Evolutionary conservation across 768 basidiomycete species (phyloP).

Genomic region (Tricholoma saponaceum): DNA sequence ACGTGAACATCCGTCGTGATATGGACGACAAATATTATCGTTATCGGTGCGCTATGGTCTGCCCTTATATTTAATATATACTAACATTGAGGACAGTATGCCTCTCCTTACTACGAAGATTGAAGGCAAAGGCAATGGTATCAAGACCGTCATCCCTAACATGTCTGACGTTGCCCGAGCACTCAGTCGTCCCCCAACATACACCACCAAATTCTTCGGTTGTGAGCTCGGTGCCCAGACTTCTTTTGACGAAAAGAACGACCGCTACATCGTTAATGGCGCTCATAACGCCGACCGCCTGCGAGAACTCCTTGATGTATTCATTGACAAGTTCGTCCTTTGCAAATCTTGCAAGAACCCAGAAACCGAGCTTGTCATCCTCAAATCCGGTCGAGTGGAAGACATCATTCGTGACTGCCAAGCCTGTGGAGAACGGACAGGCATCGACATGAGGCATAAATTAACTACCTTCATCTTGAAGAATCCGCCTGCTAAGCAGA

Average conservation of each 20-base stretch:
- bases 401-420: constrained; percentile 96
- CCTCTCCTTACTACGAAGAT: constrained; percentile 93
- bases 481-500: constrained; percentile 90
- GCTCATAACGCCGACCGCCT: constrained; percentile 89
- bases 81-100: constrained; percentile 57
- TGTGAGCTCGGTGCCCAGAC: constrained; percentile 98
- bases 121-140: constrained; percentile 98
- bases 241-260: constrained; percentile 93
- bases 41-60: constrained; percentile 58
- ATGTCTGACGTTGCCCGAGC: constrained; percentile 98
- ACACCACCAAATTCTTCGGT: constrained; percentile 99
- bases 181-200: constrained; percentile 89
- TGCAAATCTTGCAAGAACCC: constrained; percentile 99
- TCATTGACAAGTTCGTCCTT: constrained; percentile 98
- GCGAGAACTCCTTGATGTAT: constrained; percentile 91
- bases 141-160: constrained; percentile 98
- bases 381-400: constrained; percentile 76
- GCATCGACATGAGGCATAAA: constrained; percentile 95
- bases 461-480: constrained; percentile 94
- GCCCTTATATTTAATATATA: too few species aligned
- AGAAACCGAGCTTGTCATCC: constrained; percentile 92
- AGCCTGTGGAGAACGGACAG: constrained; percentile 92
- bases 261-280: constrained; percentile 98
- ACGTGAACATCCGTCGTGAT: constrained; percentile 93
- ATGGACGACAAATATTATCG: constrained; percentile 97